Conservation (phyloP, 352 stramenopile genomes). For the Globisporangium barbulae region DNA sequence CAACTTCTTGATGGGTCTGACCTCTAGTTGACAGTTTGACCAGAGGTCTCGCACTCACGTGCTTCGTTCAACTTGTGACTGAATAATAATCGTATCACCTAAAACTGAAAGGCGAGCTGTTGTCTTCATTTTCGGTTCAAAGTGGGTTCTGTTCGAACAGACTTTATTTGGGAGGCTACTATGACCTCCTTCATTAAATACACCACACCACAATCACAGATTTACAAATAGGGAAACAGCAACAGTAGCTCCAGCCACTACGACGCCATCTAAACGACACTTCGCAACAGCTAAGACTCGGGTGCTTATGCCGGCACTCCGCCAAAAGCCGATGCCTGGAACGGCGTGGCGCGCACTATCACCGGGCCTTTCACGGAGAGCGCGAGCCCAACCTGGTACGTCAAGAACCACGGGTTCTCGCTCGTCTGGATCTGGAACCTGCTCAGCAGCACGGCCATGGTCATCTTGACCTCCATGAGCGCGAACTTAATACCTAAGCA, state of each 20-base stretch:
- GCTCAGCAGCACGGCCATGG: slow-evolving; percentile 41
- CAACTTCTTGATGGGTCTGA: too few relatives aligned
- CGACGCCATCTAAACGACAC: too few relatives aligned
- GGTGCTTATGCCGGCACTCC: neutral
- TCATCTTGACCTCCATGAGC: slow-evolving; percentile 74
- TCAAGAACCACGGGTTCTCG: slow-evolving; percentile 35
- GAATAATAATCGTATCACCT: neutral
- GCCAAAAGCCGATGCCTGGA: neutral
- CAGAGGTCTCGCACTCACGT: too few relatives aligned
- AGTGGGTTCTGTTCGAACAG: too few relatives aligned
- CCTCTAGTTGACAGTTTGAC: too few relatives aligned
- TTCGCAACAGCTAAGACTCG: too few relatives aligned
- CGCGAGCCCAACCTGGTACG: slow-evolving; percentile 35
- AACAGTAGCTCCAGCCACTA: neutral
- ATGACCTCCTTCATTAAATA: neutral
- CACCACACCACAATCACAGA: neutral
- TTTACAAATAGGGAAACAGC: neutral
- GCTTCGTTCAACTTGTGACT: too few relatives aligned
- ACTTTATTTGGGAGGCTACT: neutral
- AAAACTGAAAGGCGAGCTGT: too few relatives aligned
- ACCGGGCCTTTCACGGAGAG: slow-evolving; percentile 36
- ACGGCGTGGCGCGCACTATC: slow-evolving; percentile 20
- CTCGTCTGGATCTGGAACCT: slow-evolving; percentile 43
- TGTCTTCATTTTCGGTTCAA: too few relatives aligned
- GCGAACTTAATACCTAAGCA: slow-evolving; percentile 65